phyloP scores from a whole-genome alignment of 106 monocot species.

The Allium cepa region DNA sequence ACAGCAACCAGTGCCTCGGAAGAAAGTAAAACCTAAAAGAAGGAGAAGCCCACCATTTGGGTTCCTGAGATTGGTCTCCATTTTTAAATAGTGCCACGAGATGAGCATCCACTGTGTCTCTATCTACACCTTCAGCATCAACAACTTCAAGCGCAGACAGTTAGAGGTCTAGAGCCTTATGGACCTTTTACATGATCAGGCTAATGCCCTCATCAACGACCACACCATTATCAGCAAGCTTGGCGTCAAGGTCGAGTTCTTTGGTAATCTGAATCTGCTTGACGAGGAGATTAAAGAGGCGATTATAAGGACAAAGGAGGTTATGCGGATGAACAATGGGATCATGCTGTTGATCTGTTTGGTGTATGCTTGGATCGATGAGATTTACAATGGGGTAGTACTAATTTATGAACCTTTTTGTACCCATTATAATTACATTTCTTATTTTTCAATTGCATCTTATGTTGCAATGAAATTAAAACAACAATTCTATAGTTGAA shows the following conservation, averaged over 20 bases:
- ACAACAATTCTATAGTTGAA: too few relatives aligned
- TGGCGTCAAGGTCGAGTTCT: constrained; percentile 22
- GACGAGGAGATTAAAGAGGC: constrained; percentile 1
- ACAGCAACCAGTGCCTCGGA: too few relatives aligned
- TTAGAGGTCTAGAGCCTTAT: constrained; percentile 16
- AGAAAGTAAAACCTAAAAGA: constrained; percentile 8
- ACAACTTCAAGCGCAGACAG: constrained; percentile 32
- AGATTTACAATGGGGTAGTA: constrained; percentile 13
- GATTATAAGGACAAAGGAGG: constrained; percentile 2
- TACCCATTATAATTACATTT: too few relatives aligned
- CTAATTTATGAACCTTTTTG: too few relatives aligned
- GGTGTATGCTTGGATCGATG: constrained; percentile 12
- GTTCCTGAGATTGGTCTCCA: constrained; percentile 12
- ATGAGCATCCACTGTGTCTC: constrained; percentile 26
- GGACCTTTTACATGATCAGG: constrained; percentile 22
- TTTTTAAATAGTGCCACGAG: constrained; percentile 34
- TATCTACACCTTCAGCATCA: constrained; percentile 38
- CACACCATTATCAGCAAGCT: constrained; percentile 7
- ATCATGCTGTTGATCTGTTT: constrained; percentile 15
- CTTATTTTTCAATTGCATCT: too few relatives aligned
- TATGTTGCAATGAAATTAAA: too few relatives aligned
- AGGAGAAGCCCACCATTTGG: constrained; percentile 19
- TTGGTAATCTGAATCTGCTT: constrained; percentile 17
- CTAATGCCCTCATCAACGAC: constrained; percentile 6
- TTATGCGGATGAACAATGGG: constrained; percentile 11